phyloP scores from a whole-genome alignment of 2,329 filamentous ascomycete genomes.

The Pestalotiopsis sp. region DNA sequence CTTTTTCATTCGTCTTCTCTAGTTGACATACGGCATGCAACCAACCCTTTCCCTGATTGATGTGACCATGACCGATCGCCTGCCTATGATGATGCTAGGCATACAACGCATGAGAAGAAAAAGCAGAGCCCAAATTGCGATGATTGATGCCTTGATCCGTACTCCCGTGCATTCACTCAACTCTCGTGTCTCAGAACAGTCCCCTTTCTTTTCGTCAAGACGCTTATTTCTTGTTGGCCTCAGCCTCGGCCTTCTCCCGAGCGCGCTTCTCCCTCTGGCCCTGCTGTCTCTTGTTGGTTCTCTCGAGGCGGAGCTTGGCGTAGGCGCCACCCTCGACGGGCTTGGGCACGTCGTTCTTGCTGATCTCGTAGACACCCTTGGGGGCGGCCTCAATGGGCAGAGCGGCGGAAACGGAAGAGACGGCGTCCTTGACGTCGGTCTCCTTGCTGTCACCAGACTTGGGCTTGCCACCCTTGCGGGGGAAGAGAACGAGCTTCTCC shows the following conservation, averaged over 20 bases:
- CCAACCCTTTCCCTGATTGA: conserved; percentile 10
- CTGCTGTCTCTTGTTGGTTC: conserved; percentile 78
- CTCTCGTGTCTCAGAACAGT: conserved; percentile 21
- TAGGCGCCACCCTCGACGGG: conserved; percentile 82
- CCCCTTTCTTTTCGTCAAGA: conserved; percentile 17
- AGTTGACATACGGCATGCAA: conserved; percentile 14
- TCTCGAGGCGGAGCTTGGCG: conserved; percentile 80
- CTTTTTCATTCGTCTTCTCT: conserved; percentile 15
- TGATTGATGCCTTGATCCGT: conserved; percentile 34
- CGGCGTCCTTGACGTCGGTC: conserved; percentile 67
- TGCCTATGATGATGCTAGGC: not conserved
- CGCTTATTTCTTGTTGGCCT: conserved; percentile 82
- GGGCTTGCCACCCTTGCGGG: conserved; percentile 88
- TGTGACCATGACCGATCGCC: conserved; percentile 6
- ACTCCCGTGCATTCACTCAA: conserved; percentile 33
- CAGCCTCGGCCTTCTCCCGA: conserved; percentile 84
- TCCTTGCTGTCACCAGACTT: conserved; percentile 93
- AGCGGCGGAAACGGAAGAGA: conserved; percentile 55
- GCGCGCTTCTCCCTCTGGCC: conserved; percentile 93
- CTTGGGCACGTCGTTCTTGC: conserved; percentile 79
- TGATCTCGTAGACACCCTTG: conserved; percentile 72
- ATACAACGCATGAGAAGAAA: conserved; percentile 28
- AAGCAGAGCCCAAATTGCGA: conserved; percentile 33
- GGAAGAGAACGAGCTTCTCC: conserved; percentile 95
- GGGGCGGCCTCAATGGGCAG: conserved; percentile 75